Base-by-base conservation (phyloP, 2,329 filamentous ascomycete genomes). In the Fusarium concolor region DNA sequence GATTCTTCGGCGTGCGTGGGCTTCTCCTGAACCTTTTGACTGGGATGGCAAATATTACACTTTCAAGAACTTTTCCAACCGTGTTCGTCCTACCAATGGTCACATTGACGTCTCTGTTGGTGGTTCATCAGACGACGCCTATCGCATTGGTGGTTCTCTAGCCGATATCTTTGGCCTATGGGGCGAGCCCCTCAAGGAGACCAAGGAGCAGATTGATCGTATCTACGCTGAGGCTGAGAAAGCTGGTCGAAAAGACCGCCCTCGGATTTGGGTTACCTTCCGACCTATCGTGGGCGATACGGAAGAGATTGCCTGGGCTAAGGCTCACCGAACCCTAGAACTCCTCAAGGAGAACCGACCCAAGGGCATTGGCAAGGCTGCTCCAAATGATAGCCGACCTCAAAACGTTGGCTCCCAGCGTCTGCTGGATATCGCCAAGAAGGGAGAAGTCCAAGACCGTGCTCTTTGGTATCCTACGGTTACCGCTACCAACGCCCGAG, bases 401-500 rank as follows among this genome's bases (percentile, higher is more conserved):
- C 86, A 89, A 71, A 89, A 89, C 62, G 85, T 86, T 0, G 87
- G 86, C 1, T 88, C 86, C 26, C 26, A 26, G 26, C 0, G 87
- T 1, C 74, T 89, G 44, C 79, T 89, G 0, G 86, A 87, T 10
- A 88, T 89, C 65, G 87, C 87, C 28, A 77, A 80, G 45, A 77
- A 79, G 4, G 84, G 84, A 1, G 86, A 88, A 70, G 83, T 89
- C 3, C 87, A 89, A 66, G 87, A 89, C 71, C 84, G 86, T 18
- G 86, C 85, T 2, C 76, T 89, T n/a, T 89, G 87, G 86, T 89
- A 88, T 74, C 86, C 86, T 1, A 89, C 87, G 0, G 87, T 89
- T 6, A 87, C 85, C 3, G 86, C 86, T 3, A 89, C 87, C 1
- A 86, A 86, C 71, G 87, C 87, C 1, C 79, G 85, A 2, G 87